Evolutionary conservation across 352 stramenopile species (phyloP).

Genomic region (Elongisporangium prolatum): DNA sequence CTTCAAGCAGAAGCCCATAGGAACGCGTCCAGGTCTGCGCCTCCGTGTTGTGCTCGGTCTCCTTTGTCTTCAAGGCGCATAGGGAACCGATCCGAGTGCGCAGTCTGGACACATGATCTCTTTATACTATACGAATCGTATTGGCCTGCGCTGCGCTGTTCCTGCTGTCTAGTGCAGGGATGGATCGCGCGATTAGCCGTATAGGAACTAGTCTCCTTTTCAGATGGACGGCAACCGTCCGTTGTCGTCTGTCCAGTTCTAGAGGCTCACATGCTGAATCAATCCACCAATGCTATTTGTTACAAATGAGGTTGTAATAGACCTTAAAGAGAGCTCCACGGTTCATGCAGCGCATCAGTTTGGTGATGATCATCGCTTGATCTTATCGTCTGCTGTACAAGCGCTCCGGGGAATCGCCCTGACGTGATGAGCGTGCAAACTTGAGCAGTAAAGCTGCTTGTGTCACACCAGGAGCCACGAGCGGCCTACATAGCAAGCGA

Average conservation of each 20-base stretch:
- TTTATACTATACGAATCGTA: neutral
- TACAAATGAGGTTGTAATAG: too few relatives aligned
- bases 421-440: slow-evolving; percentile 73
- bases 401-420: slow-evolving; percentile 60
- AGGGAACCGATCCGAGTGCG: neutral
- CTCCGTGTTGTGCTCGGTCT: neutral
- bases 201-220: slow-evolving; percentile 5
- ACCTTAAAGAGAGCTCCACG: too few relatives aligned
- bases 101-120: neutral
- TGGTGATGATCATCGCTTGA: too few relatives aligned
- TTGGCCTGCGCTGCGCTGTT: neutral
- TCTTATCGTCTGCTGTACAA: slow-evolving; percentile 51
- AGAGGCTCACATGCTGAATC: neutral
- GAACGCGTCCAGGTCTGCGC: slow-evolving; percentile 1
- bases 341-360: too few relatives aligned
- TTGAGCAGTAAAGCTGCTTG: slow-evolving; percentile 78
- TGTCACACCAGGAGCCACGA: slow-evolving; percentile 56
- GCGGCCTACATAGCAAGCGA: slow-evolving; percentile 24
- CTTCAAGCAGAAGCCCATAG: slow-evolving; percentile 37
- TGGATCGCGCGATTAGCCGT: neutral
- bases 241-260: slow-evolving; percentile 4
- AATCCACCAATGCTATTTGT: neutral
- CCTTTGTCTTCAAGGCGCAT: neutral
- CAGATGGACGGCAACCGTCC: slow-evolving; percentile 1
- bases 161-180: neutral